These are phyloP conservation scores for Allium fistulosum DNA, from an alignment of 106 monocot genomes.

Conservation along the genomic window DNA sequence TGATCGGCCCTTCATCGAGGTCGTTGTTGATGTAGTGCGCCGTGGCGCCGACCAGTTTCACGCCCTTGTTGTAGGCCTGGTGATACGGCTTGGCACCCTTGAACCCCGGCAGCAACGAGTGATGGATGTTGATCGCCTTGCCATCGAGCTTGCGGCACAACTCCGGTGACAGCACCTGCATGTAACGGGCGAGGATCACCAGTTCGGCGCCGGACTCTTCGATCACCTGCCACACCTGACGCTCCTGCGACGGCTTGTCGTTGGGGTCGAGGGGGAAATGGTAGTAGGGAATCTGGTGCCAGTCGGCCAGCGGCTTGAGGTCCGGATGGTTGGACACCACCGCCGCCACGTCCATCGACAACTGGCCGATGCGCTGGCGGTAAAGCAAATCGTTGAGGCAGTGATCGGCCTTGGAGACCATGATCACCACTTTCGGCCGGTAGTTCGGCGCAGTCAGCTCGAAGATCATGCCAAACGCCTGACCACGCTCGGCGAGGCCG, in stretches of 20 bases:
- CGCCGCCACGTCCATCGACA: neutral
- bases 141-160: neutral
- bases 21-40: conserved; percentile 3
- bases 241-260: neutral
- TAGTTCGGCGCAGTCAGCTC: neutral
- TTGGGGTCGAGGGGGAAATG: neutral
- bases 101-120: conserved; percentile 5
- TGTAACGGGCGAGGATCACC: conserved; percentile 8
- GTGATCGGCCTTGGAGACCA: neutral
- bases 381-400: conserved; percentile 4
- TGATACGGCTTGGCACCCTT: neutral
- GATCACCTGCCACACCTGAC: neutral
- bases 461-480: neutral
- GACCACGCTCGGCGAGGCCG: neutral
- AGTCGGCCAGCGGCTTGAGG: neutral
- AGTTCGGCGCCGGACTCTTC: neutral
- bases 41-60: conserved; percentile 2
- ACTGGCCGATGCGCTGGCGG: neutral
- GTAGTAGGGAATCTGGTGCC: neutral
- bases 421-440: too few species aligned
- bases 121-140: conserved; percentile 1
- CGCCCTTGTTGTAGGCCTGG: conserved; percentile 1
- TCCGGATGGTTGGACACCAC: conserved; percentile 2
- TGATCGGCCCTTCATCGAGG: conserved; percentile 9
- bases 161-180: conserved; percentile 2